Evolutionary conservation across 2,329 filamentous ascomycete genomes (phyloP), one percentile per base, ranked within the genome.

Genomic region (Chaetomium globosum): DNA sequence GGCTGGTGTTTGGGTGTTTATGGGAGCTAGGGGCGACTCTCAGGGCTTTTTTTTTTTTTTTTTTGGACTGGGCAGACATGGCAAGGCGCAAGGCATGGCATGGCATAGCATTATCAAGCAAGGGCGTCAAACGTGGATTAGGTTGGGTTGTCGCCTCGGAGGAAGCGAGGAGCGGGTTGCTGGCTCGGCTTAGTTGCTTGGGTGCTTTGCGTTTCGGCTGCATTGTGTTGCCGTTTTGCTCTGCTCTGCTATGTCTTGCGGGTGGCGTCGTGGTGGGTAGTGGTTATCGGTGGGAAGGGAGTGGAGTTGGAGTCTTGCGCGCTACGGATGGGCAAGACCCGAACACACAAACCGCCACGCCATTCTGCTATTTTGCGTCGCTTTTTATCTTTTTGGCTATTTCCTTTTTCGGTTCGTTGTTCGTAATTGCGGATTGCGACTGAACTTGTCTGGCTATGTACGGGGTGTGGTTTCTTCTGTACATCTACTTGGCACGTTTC

Each of bases 1-100:
- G 48, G 23, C 16, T 16, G 39, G 49, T 52, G 49, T 52, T 28
- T 52, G 49, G 51, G 51, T 51, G 21, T 51, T 23, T 51, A 51
- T 7, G 48, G 48, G 48, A 28, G 48, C 48, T 4, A 23, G 23
- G 21, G 10, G 21, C 23, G 5, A 26, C 13, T 28, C 16, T 28
- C 48, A 7, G 54, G 55, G 33, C n/a, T n/a, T n/a, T n/a, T n/a
- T n/a, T n/a, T n/a, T 39, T 48, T 30, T 46, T 43, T 48, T 21
- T 9, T 43, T 19, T 55, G 28, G 52, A 30, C 23, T 43, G 31
- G 19, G 9, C 31, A 26, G 30, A 21, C 53, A 55, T 55, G 10
- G 36, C 53, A 46, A 48, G 64, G 57, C 57, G 57, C 46, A 59
- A 36, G 57, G 57, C 53, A 39, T 33, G 53, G 13, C 52, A 52